Base-by-base conservation (phyloP, 2,329 filamentous ascomycete species). In the Scedosporium boydii region DNA sequence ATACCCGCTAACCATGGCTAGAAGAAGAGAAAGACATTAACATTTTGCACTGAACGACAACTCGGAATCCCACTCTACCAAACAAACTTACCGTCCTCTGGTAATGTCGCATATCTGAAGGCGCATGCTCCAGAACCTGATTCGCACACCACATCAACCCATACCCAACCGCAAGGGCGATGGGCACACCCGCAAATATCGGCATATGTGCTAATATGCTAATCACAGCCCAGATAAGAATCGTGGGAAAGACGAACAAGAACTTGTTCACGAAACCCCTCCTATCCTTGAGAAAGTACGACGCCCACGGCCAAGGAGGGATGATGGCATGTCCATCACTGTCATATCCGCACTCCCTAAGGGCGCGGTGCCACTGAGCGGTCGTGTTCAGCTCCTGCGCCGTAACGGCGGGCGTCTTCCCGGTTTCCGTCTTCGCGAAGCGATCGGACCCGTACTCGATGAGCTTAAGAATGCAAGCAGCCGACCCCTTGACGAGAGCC, bases 361-460 rank as follows among this genome's bases (percentile, higher is more conserved):
- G 79, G 5, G 93, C 91, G 67, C 87, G 84, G 67, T 89, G 87
- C 91, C 93, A 98, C 60, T 91, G 87, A 26, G 84, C 81, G 58
- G 84, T 80, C 0, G 92, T 96, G 72, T 95, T 96, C 80, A 99
- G 93, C 73, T 98, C 95, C 68, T 86, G 82, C 1, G 95, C 93
- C 7, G 93, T 96, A 61, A 87, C 83, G 0, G 87, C 84, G 0
- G 95, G 95, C 6, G 92, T 95, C 81, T 99, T 98, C 65, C 93
- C 93, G 57, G 91, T 90, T 61, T 86, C 83, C 29, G 93, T 97
- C 76, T 92, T 89, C 44, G 90, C 91, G 71, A 96, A 98, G 56
- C 95, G 85, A 75, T 99, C 95, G 27, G 93, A 87, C 57, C 95
- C 96, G 73, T 97, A 97, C 77, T 99, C 95, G 68, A 99, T 84